Conservation (phyloP, 2,329 filamentous ascomycete genomes). For the Trematosphaeria pertusa region DNA sequence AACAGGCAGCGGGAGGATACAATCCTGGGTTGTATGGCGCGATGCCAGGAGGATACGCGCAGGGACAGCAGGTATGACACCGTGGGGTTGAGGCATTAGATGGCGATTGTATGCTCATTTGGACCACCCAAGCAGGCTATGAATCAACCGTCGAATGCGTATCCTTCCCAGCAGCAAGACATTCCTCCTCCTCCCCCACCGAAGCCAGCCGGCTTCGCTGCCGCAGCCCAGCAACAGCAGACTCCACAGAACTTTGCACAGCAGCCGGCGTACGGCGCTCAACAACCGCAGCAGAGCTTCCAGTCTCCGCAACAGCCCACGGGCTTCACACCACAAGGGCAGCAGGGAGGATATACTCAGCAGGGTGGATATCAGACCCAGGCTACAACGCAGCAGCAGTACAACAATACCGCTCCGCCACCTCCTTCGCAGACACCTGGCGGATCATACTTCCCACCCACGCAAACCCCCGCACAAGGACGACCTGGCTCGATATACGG, state of each 20-base stretch:
- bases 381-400: constrained; percentile 28
- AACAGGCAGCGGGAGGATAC: constrained; percentile 33
- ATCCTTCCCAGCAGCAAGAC: constrained; percentile 34
- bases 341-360: constrained; percentile 22
- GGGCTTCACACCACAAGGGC: constrained; percentile 27
- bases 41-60: constrained; percentile 35
- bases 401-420: constrained; percentile 37
- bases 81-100: neutral
- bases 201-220: constrained; percentile 43
- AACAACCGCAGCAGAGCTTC: constrained; percentile 23
- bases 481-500: constrained; percentile 40
- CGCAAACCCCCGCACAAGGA: constrained; percentile 21
- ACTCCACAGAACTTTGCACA: constrained; percentile 19
- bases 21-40: constrained; percentile 43
- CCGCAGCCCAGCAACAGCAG: constrained; percentile 30
- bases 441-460: constrained; percentile 41
- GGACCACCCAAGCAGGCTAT: constrained; percentile 11
- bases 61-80: constrained; percentile 24
- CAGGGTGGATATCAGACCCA: constrained; percentile 33
- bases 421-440: constrained; percentile 39
- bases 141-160: constrained; percentile 20
- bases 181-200: constrained; percentile 46
- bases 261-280: constrained; percentile 15
- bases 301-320: constrained; percentile 28
- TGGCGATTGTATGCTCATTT: constrained; percentile 5